Evolutionary conservation across 129 eudicot genomes (phyloP).

Genomic region (Artemisia annua): DNA sequence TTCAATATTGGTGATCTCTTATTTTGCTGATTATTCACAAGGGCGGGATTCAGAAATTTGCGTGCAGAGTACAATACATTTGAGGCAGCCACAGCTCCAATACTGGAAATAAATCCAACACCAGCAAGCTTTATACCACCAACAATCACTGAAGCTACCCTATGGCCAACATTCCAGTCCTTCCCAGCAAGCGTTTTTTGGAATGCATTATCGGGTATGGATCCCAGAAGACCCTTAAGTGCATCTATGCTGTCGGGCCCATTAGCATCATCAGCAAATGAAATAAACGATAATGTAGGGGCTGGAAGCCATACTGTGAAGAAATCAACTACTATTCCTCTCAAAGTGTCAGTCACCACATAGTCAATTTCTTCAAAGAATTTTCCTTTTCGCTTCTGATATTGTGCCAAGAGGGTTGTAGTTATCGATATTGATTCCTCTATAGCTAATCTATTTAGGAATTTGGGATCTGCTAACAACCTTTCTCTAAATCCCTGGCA

Average conservation of each 20-base stretch:
- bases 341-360: slow-evolving; percentile 73
- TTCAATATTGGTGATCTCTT: slow-evolving; percentile 85
- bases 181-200: slow-evolving; percentile 22
- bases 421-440: slow-evolving; percentile 94
- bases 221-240: slow-evolving; percentile 75
- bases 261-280: slow-evolving; percentile 51
- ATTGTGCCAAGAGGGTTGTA: slow-evolving; percentile 86
- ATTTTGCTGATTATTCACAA: slow-evolving; percentile 40
- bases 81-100: no score
- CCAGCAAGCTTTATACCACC: no score
- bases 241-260: slow-evolving; percentile 62
- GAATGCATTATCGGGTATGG: slow-evolving; percentile 96
- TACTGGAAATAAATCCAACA: no score
- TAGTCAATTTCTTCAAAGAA: slow-evolving; percentile 92
- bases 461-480: slow-evolving; percentile 91
- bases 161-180: slow-evolving; percentile 40
- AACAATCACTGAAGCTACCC: slow-evolving; percentile 85
- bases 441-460: slow-evolving; percentile 81
- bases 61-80: no score
- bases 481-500: no score
- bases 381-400: slow-evolving; percentile 84
- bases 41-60: no score
- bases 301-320: no score
- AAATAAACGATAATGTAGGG: no score
- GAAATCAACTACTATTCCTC: slow-evolving; percentile 93